Evolutionary conservation across 768 basidiomycete species (phyloP).

Genomic region (Leucosporidium creatinivorum): DNA sequence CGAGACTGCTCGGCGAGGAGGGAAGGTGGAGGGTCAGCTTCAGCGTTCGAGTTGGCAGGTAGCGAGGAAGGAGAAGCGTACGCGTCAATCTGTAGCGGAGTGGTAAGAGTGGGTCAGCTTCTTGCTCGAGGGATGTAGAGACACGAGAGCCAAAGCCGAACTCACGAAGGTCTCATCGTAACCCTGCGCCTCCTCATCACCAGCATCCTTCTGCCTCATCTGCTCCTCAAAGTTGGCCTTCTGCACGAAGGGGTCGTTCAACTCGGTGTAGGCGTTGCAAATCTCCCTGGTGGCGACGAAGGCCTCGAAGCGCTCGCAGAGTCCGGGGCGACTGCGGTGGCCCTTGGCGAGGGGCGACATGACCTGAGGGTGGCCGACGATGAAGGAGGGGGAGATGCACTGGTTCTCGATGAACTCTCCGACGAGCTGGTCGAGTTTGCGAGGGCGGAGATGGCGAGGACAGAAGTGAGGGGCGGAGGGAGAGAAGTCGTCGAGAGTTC

Average conservation of each 20-base stretch:
- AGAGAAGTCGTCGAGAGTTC: neutral
- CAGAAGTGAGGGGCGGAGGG: neutral
- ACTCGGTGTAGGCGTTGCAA: slow-evolving; percentile 98
- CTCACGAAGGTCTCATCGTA: slow-evolving; percentile 85
- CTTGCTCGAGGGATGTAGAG: neutral
- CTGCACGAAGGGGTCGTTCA: slow-evolving; percentile 98
- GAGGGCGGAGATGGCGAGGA: neutral
- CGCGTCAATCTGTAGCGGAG: slow-evolving; percentile 52
- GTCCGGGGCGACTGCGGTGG: slow-evolving; percentile 91
- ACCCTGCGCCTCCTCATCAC: slow-evolving; percentile 96
- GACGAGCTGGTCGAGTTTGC: slow-evolving; percentile 57
- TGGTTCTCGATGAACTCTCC: slow-evolving; percentile 97
- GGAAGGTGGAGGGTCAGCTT: neutral
- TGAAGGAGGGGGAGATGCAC: slow-evolving; percentile 93
- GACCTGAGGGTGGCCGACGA: slow-evolving; percentile 97
- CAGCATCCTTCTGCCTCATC: slow-evolving; percentile 85
- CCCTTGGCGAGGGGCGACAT: slow-evolving; percentile 99
- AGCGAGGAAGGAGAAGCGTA: slow-evolving; percentile 45
- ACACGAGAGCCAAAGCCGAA: neutral
- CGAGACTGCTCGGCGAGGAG: slow-evolving; percentile 47
- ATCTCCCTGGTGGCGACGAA: slow-evolving; percentile 98
- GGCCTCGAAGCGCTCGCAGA: slow-evolving; percentile 97
- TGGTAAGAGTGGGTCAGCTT: neutral
- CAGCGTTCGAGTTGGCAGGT: neutral
- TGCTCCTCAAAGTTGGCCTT: slow-evolving; percentile 88